Evolutionary conservation across 176 grass and related monocot genomes (phyloP).

Genomic region (Oryza australiensis): DNA sequence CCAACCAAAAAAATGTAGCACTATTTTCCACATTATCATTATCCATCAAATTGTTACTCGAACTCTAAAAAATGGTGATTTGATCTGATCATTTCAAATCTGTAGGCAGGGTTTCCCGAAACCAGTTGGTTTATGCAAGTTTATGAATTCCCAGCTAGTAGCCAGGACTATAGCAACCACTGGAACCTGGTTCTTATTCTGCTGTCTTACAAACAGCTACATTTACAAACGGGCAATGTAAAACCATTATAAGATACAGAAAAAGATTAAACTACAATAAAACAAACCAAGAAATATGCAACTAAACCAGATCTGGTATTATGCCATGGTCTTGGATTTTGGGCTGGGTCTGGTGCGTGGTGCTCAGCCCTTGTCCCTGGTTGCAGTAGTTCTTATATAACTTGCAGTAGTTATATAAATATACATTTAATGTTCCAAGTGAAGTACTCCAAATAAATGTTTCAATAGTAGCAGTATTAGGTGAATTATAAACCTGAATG

Average conservation of each 20-base stretch:
- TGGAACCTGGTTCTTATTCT: not conserved
- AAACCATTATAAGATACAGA: not conserved
- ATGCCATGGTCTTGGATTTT: not conserved
- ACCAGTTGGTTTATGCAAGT: not conserved
- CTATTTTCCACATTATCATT: not conserved
- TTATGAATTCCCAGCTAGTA: not conserved
- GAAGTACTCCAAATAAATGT: not conserved
- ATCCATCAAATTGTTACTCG: not conserved
- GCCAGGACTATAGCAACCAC: not conserved
- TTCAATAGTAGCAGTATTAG: too few relatives aligned
- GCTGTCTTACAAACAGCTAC: not conserved
- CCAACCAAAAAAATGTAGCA: not conserved
- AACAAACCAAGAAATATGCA: constrained; percentile 14
- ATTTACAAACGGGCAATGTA: not conserved
- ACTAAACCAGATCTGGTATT: not conserved
- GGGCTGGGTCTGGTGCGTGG: not conserved
- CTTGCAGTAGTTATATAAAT: not conserved
- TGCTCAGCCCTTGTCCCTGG: not conserved
- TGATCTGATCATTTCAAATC: not conserved
- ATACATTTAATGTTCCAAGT: not conserved
- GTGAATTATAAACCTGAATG: too few relatives aligned
- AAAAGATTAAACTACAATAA: not conserved
- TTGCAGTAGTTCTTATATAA: not conserved
- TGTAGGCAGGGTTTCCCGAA: not conserved
- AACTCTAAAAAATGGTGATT: not conserved